Conservation (phyloP, 2,329 filamentous ascomycete genomes). For the Juglanconis oblonga region DNA sequence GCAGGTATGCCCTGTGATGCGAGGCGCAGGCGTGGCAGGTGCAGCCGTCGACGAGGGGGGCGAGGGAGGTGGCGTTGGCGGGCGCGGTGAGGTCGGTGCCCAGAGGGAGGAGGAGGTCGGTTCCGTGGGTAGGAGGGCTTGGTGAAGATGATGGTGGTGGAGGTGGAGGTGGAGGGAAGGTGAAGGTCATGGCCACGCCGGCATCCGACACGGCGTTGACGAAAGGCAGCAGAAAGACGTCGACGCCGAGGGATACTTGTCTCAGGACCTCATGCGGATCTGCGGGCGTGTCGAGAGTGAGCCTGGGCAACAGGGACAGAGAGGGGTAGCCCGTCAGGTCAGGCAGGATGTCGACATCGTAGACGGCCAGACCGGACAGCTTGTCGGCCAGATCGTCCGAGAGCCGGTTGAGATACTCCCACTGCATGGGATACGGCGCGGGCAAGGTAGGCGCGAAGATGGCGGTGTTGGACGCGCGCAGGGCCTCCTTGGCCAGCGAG, state of each 20-base stretch:
- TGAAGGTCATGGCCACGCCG: constrained; percentile 79
- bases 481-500: constrained; percentile 32
- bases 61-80: constrained; percentile 58
- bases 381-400: constrained; percentile 55
- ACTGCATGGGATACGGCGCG: constrained; percentile 71
- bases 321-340: constrained; percentile 56
- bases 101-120: constrained; percentile 47
- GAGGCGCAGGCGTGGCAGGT: constrained; percentile 77
- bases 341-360: constrained; percentile 67
- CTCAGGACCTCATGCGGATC: constrained; percentile 76
- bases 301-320: constrained; percentile 63
- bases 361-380: constrained; percentile 72
- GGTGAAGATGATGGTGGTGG: background rate
- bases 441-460: constrained; percentile 71
- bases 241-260: constrained; percentile 73
- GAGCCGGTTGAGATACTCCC: constrained; percentile 74
- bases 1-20: constrained; percentile 83
- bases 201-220: constrained; percentile 72
- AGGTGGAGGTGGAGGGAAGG: constrained; percentile 54
- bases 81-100: constrained; percentile 76
- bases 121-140: constrained; percentile 13
- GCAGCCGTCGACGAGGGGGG: constrained; percentile 63
- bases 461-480: constrained; percentile 23
- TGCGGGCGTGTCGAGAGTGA: constrained; percentile 68
- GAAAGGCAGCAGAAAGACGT: constrained; percentile 77